These are phyloP conservation scores for Iberis amara DNA, from an alignment of 441 rosid genomes.

Conservation along the genomic window DNA sequence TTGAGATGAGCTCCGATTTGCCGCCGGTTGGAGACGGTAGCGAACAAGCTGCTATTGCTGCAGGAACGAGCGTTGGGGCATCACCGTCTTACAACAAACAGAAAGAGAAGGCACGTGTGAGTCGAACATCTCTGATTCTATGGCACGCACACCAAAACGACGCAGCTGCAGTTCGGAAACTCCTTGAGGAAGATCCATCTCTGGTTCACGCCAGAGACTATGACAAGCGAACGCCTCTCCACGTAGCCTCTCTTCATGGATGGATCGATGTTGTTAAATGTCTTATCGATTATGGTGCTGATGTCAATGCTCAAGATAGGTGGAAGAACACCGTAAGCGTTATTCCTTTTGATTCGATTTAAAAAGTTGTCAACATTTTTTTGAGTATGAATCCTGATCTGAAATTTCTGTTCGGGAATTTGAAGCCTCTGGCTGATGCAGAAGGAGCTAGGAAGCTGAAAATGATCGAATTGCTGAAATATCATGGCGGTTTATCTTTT, in stretches of 20 bases:
- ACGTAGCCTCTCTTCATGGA: constrained; percentile 93
- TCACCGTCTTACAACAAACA: constrained; percentile 49
- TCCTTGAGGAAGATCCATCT: constrained; percentile 80
- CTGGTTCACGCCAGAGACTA: constrained; percentile 89
- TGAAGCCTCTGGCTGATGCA: constrained; percentile 95
- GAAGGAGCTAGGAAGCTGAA: constrained; percentile 84
- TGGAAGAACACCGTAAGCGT: constrained; percentile 86
- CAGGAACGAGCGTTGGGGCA: constrained; percentile 24
- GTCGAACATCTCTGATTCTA: constrained; percentile 85
- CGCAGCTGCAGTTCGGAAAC: constrained; percentile 72
- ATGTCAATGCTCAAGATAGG: constrained; percentile 96
- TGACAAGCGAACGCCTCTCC: constrained; percentile 88
- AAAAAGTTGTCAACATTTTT: background rate
- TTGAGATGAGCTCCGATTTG: constrained; percentile 35
- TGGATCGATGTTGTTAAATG: constrained; percentile 86
- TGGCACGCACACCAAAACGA: constrained; percentile 99
- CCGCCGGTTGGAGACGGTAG: constrained; percentile 39
- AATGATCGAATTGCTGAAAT: constrained; percentile 70
- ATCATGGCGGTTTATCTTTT: constrained; percentile 82
- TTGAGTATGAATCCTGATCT: constrained; percentile 4
- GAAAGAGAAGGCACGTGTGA: constrained; percentile 96
- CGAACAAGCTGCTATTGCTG: constrained; percentile 24
- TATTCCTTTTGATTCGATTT: background rate
- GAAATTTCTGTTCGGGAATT: background rate
- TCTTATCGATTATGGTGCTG: constrained; percentile 81